Conservation (phyloP, 495 filamentous ascomycete species). For the Neurospora sp. region DNA sequence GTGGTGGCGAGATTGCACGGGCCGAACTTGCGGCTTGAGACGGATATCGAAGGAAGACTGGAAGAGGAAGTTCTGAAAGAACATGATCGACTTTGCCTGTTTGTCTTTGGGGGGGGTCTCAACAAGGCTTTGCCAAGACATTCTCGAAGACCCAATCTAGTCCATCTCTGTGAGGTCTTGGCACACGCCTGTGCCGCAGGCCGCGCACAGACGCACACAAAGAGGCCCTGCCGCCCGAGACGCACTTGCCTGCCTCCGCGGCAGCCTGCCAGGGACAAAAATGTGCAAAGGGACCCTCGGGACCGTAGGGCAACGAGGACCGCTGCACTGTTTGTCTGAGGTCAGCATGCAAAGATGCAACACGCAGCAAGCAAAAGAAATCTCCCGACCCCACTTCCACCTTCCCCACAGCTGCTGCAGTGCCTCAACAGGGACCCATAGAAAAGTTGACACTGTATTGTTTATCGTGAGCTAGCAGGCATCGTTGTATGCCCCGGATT, state of each 20-base stretch:
- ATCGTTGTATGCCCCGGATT: not conserved
- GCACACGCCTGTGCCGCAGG: not conserved
- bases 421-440: not conserved
- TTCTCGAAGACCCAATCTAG: not conserved
- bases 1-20: not conserved
- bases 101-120: not conserved
- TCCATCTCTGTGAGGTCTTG: not conserved
- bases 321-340: not conserved
- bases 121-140: not conserved
- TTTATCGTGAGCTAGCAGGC: not conserved
- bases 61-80: not conserved
- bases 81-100: not conserved
- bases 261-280: not conserved
- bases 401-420: not conserved
- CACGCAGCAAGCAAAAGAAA: not conserved
- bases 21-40: not conserved
- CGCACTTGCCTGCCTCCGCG: not conserved
- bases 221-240: not conserved
- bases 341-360: not conserved
- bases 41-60: not conserved
- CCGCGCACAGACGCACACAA: not conserved
- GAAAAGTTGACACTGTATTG: not conserved
- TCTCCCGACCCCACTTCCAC: not conserved
- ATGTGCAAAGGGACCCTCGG: not conserved
- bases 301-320: not conserved